Evolutionary conservation across 2,329 filamentous ascomycete genomes (phyloP).

Genomic region (Pseudofabraea citricarpa): DNA sequence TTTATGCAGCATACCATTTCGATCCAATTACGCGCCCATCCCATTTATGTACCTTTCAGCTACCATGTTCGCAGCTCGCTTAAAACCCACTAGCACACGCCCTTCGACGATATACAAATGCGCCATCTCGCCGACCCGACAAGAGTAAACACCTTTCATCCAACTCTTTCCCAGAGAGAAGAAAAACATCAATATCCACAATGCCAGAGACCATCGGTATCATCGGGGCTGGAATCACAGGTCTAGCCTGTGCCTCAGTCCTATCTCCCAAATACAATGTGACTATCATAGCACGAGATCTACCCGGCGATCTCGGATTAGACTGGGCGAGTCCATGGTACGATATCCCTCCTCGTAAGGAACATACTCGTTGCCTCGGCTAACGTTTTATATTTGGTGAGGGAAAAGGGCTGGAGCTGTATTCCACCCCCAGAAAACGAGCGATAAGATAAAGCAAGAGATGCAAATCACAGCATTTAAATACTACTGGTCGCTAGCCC

Average conservation of each 20-base stretch:
- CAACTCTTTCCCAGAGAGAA: too few species aligned
- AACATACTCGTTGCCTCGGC: background rate
- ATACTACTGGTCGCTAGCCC: slow-evolving; percentile 3
- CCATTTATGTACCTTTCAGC: too few species aligned
- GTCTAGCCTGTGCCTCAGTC: slow-evolving; percentile 2
- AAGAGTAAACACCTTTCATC: too few species aligned
- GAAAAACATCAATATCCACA: background rate
- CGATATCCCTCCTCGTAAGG: background rate
- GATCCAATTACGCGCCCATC: too few species aligned
- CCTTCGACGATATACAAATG: too few species aligned
- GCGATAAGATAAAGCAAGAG: background rate
- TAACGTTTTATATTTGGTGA: background rate
- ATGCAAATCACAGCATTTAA: slow-evolving; percentile 3
- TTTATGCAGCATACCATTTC: too few species aligned
- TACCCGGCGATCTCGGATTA: slow-evolving; percentile 1
- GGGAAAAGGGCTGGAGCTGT: slow-evolving; percentile 4
- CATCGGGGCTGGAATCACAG: slow-evolving; percentile 4
- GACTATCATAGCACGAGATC: slow-evolving; percentile 3
- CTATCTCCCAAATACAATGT: background rate
- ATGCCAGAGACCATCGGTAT: slow-evolving; percentile 3
- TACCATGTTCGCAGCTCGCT: too few species aligned
- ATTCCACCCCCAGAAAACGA: slow-evolving; percentile 2
- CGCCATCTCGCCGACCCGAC: too few species aligned
- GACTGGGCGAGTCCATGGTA: slow-evolving; percentile 6
- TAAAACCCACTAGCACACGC: too few species aligned